A percentile compares a stretch with the other conserved stretches of the same genome.
Evolutionary conservation across 305 asterid genomes (phyloP).

Genomic region (Fraxinus dipetala): DNA sequence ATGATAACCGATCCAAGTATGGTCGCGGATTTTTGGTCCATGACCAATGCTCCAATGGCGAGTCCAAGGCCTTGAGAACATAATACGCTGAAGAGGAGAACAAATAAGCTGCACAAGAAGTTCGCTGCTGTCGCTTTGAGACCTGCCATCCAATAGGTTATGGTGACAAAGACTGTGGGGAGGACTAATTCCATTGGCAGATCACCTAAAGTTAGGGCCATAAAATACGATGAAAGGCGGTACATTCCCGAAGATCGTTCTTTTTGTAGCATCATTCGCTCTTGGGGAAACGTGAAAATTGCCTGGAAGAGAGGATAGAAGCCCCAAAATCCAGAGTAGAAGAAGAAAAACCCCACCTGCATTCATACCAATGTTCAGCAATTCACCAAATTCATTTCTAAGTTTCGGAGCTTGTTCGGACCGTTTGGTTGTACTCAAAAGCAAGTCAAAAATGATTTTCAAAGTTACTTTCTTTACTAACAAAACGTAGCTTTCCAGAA

Average conservation of each 20-base stretch:
- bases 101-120: conserved; percentile 34
- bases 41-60: conserved; percentile 50
- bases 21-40: conserved; percentile 43
- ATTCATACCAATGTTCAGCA: background rate
- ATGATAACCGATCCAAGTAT: conserved; percentile 40
- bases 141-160: conserved; percentile 55
- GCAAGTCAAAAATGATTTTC: background rate
- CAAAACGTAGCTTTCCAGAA: background rate
- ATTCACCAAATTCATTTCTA: background rate
- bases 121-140: conserved; percentile 24
- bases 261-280: conserved; percentile 45
- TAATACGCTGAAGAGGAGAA: conserved; percentile 30
- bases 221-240: conserved; percentile 49
- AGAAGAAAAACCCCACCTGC: conserved; percentile 49
- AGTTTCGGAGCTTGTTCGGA: background rate
- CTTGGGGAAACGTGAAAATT: conserved; percentile 51
- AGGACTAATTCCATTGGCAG: conserved; percentile 52
- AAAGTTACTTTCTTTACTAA: background rate
- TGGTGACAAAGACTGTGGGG: conserved; percentile 34
- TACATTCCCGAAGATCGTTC: conserved; percentile 62
- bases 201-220: conserved; percentile 51
- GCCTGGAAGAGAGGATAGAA: conserved; percentile 49
- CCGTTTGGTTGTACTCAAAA: background rate
- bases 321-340: conserved; percentile 48
- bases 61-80: conserved; percentile 55